Evolutionary conservation across 768 basidiomycete genomes (phyloP), one percentile per base, ranked within the genome.

Genomic region (Phylloporus arenicola): DNA sequence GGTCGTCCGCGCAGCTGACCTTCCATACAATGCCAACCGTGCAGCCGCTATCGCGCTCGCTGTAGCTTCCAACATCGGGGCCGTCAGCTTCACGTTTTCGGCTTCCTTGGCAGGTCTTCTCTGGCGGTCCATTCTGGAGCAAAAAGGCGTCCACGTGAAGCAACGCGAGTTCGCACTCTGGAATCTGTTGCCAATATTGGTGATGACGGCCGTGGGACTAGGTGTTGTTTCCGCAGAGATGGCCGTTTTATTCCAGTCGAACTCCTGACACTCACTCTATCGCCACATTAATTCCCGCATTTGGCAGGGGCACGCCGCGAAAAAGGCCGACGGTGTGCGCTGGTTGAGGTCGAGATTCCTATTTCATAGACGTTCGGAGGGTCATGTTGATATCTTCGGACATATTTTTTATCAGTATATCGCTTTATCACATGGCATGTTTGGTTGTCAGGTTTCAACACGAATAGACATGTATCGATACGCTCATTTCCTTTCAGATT

Each of bases 21-120:
- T 65, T 19, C 60, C 66, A 17, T 43, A 64, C 17, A 65, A 78
- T 4, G 64, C 71, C 17, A 47, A 59, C 6, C 75, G 79, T 14
- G 83, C 79, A 1, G 85, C 83, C 1, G 82, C 79, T 0, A 78
- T 84, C 43, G 79, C 91, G 0, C 77, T 96, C 12, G 93, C 92
- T 7, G 76, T 96, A 0, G 86, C 88, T 3, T 86, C 83, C 48
- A 96, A 96, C 67, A 85, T 91, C 30, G 94, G 94, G 12, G 94
- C 94, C 1, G 86, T 94, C 57, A 87, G 84, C 54, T 85, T 89
- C 63, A 88, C 90, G 10, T 94, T 93, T 62, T 85, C 86, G 6
- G 90, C 90, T 1, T 90, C 87, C 48, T 78, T 96, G 14, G 92
- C 92, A 0, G 93, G 93, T 0, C 70, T 98, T 38, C 73, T 96